Base-by-base conservation (phyloP, 768 basidiomycete genomes). In the Collybia nuda region DNA sequence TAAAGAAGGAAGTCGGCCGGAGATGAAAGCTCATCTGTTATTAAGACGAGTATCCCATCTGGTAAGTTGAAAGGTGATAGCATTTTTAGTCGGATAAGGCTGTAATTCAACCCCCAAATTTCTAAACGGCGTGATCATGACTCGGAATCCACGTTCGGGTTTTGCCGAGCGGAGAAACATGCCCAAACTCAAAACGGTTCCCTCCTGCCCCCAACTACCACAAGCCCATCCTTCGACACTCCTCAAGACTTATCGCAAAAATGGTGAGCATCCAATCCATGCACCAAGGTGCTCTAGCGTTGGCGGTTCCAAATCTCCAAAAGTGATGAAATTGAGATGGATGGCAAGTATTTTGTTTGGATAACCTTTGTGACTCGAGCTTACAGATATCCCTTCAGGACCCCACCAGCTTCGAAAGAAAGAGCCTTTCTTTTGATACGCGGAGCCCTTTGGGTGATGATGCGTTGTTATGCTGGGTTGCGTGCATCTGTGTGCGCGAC, bases 1-100 rank as follows among this genome's bases (percentile, higher is more conserved):
- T 88, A 82, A 1, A 92, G 71, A 8, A 90, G 57, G 56, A 91
- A 92, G 52, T 90, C 87, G 9, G 82, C 86, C 1, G 90, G 84
- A 0, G 90, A 79, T 0, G 75, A 69, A 0, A 91, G 71, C 44
- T 88, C 77, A 57, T 92, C 90, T 5, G 88, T 86, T 5, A 92
- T 72, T 0, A 91, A 68, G 9, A 88, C 57, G 14, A 84, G 58
- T 7, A 82, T 75, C 23, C 73, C 72, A 28, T 79, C 71, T 12
- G 79, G 71, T 12, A 87, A 71, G 17, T 80, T 70, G 50, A 76
- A 73, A 1, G 83, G 80, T 24, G 81, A 74, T 56, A 84, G 76
- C 68, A 77, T 81, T 22, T 40, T 42, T 6, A 29, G n/a, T 45
- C 19, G 12, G 32, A 32, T 11, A 5, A 5, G 5, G 11, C 28